Percentiles rank a stretch among this genome's conserved stretches.
Conservation (phyloP, 2,329 filamentous ascomycete species). For the Blastomyces parvus region DNA sequence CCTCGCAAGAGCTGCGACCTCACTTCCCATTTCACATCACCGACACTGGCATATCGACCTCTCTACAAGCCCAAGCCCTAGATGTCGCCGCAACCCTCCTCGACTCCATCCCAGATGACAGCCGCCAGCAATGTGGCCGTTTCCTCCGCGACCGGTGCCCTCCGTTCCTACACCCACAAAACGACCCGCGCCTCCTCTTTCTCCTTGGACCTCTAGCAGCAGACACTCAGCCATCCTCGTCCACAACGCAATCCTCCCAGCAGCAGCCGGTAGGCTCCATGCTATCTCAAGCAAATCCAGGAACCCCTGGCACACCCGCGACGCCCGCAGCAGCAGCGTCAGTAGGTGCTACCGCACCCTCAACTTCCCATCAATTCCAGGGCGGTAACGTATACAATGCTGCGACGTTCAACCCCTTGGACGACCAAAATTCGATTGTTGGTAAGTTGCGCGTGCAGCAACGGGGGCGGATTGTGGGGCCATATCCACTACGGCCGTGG, state of each 20-base stretch:
- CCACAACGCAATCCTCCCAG: slow-evolving; percentile 10
- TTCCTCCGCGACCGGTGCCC: slow-evolving; percentile 37
- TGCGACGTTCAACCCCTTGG: slow-evolving; percentile 11
- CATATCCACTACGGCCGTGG: slow-evolving; percentile 34
- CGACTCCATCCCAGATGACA: slow-evolving; percentile 38
- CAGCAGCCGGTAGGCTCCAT: slow-evolving; percentile 6
- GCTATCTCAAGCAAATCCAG: background rate
- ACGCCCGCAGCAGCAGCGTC: background rate
- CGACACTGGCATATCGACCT: slow-evolving; percentile 23
- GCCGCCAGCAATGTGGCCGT: slow-evolving; percentile 33
- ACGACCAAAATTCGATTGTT: slow-evolving; percentile 22
- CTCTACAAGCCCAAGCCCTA: slow-evolving; percentile 33
- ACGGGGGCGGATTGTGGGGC: slow-evolving; percentile 27
- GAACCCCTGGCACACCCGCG: background rate
- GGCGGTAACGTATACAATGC: background rate
- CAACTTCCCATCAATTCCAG: background rate
- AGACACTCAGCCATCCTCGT: slow-evolving; percentile 11
- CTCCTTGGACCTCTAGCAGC: slow-evolving; percentile 34
- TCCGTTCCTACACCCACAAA: slow-evolving; percentile 29
- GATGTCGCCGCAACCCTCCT: slow-evolving; percentile 38
- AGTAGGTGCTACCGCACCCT: background rate
- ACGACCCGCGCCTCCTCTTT: slow-evolving; percentile 32
- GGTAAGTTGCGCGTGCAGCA: slow-evolving; percentile 32
- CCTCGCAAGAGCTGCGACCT: background rate
- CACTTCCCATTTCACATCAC: background rate